Conservation (phyloP, 352 stramenopile species). For the Phytophthora sp. region DNA sequence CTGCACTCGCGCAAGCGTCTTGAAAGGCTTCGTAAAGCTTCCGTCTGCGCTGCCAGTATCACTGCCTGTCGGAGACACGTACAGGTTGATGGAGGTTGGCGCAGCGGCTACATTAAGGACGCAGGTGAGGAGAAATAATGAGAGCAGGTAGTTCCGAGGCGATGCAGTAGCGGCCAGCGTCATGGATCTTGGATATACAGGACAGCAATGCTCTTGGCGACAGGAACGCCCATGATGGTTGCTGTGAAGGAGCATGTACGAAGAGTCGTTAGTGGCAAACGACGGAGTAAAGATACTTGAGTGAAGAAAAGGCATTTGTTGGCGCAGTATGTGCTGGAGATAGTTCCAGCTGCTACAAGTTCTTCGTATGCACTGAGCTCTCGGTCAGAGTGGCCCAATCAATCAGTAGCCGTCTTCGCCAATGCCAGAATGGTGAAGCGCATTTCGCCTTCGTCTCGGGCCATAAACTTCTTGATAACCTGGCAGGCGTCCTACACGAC, state of each 20-base stretch:
- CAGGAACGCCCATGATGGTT: not conserved
- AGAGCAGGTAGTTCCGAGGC: not conserved
- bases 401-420: slow-evolving; percentile 64
- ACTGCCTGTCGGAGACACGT: slow-evolving; percentile 52
- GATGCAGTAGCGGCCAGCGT: too few relatives aligned
- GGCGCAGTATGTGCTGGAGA: too few relatives aligned
- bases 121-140: not conserved
- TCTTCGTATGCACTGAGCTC: slow-evolving; percentile 11
- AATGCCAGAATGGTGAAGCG: slow-evolving; percentile 95
- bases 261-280: slow-evolving; percentile 21
- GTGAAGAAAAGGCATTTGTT: too few relatives aligned
- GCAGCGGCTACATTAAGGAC: not conserved
- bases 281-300: not conserved
- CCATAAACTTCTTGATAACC: slow-evolving; percentile 95
- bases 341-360: slow-evolving; percentile 6
- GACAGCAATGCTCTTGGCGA: not conserved
- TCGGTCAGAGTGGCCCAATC: not conserved
- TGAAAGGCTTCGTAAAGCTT: slow-evolving; percentile 55
- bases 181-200: too few relatives aligned
- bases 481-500: slow-evolving; percentile 91
- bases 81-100: slow-evolving; percentile 46
- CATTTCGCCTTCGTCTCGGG: slow-evolving; percentile 93
- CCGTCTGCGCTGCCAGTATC: slow-evolving; percentile 50
- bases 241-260: not conserved
- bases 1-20: slow-evolving; percentile 54